Evolutionary conservation across 768 basidiomycete genomes (phyloP).

Genomic region (Exsudoporus frostii): DNA sequence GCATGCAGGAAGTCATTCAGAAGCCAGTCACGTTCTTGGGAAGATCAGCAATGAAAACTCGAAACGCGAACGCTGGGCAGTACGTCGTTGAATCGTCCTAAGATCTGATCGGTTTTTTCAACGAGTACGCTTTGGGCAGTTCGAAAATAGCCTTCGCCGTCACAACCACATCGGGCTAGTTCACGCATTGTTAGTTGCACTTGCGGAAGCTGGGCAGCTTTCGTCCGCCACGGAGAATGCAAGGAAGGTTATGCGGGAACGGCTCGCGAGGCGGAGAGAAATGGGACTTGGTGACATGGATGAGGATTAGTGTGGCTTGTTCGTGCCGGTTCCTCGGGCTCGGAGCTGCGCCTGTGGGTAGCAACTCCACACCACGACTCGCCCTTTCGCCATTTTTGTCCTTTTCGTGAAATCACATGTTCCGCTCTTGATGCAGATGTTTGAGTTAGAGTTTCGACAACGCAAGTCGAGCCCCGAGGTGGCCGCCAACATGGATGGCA

Average conservation of each 20-base stretch:
- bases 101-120: not conserved
- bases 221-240: conserved; percentile 47
- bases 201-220: conserved; percentile 70
- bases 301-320: conserved; percentile 32
- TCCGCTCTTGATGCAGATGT: not conserved
- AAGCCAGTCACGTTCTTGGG: conserved; percentile 51
- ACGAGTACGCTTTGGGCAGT: conserved; percentile 41
- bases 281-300: conserved; percentile 42
- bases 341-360: not conserved
- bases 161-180: conserved; percentile 87
- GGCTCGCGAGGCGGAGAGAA: conserved; percentile 39
- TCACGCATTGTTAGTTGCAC: conserved; percentile 65
- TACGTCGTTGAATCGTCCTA: conserved; percentile 39
- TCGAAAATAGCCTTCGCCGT: conserved; percentile 81
- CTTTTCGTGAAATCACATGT: conserved; percentile 7
- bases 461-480: not conserved
- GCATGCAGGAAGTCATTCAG: conserved; percentile 37
- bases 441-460: conserved; percentile 6
- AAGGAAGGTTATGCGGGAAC: conserved; percentile 42
- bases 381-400: not conserved
- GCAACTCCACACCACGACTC: not conserved
- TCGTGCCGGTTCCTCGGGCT: conserved; percentile 1
- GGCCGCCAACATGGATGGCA: not conserved
- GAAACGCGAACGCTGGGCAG: conserved; percentile 80
- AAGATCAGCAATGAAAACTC: conserved; percentile 64